These are phyloP conservation scores for Herpotrichia juniperi DNA, from an alignment of 2,329 filamentous ascomycete genomes.

Conservation along the genomic window DNA sequence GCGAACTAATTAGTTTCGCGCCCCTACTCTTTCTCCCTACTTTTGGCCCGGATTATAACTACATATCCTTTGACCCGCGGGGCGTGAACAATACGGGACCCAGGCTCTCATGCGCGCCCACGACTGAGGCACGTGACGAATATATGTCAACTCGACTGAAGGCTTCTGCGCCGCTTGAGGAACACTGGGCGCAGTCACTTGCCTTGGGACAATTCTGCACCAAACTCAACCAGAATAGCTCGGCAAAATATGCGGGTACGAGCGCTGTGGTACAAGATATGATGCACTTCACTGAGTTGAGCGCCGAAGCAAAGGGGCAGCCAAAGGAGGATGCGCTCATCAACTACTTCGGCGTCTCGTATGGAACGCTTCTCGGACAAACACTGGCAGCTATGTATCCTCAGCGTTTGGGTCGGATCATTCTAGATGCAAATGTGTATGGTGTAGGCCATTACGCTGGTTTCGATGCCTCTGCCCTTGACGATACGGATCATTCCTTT, in stretches of 20 bases:
- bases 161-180: neutral
- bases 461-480: neutral
- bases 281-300: constrained; percentile 15
- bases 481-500: constrained; percentile 15
- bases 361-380: constrained; percentile 45
- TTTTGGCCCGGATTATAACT: constrained; percentile 32
- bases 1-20: too few species aligned
- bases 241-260: constrained; percentile 16
- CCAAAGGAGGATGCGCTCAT: constrained; percentile 20
- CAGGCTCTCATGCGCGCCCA: constrained; percentile 6
- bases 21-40: too few species aligned
- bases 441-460: constrained; percentile 6
- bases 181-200: neutral
- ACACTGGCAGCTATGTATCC: constrained; percentile 28
- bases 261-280: constrained; percentile 17
- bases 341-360: constrained; percentile 49
- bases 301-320: constrained; percentile 5
- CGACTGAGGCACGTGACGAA: neutral
- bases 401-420: constrained; percentile 17
- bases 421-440: constrained; percentile 50
- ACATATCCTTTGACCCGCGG: constrained; percentile 50
- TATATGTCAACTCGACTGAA: neutral
- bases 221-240: constrained; percentile 5
- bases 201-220: neutral
- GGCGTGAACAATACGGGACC: constrained; percentile 45